Percentiles rank a stretch among this genome's conserved stretches.
Evolutionary conservation across 2,329 filamentous ascomycete genomes (phyloP).

Genomic region (Microdochium trichocladiopsis): DNA sequence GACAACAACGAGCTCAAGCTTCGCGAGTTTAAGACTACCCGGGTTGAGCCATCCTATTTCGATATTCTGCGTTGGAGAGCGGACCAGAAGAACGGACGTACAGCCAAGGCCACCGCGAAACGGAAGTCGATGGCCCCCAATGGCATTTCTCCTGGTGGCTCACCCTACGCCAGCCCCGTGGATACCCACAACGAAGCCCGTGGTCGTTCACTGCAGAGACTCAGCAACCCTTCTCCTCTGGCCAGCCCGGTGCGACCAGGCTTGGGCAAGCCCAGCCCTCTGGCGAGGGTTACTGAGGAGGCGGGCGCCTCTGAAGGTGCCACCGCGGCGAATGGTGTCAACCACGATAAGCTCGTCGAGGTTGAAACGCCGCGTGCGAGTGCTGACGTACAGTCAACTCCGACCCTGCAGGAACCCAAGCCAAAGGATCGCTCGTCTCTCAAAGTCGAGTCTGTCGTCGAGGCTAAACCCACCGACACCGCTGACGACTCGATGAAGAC

Average conservation of each 20-base stretch:
- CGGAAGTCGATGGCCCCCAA: conserved; percentile 43
- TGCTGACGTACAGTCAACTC: conserved; percentile 28
- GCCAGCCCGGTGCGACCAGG: conserved; percentile 59
- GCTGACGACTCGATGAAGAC: conserved; percentile 51
- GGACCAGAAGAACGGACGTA: conserved; percentile 88
- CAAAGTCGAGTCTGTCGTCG: conserved; percentile 20
- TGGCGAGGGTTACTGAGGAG: conserved; percentile 72
- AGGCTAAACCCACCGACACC: conserved; percentile 35
- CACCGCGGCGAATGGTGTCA: conserved; percentile 4
- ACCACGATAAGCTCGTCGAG: conserved; percentile 31
- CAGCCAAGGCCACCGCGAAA: conserved; percentile 34
- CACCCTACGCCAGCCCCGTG: conserved; percentile 59
- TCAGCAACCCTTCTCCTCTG: conserved; percentile 56
- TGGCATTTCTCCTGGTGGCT: conserved; percentile 36
- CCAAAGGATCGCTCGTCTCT: conserved; percentile 24
- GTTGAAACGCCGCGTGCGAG: conserved; percentile 45
- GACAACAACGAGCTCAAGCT: conserved; percentile 88
- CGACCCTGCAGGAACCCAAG: conserved; percentile 23
- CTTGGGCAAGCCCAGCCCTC: conserved; percentile 61
- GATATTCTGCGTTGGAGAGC: conserved; percentile 92
- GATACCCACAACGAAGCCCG: conserved; percentile 54
- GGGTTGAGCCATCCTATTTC: conserved; percentile 87
- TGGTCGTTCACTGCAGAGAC: conserved; percentile 65
- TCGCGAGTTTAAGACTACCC: conserved; percentile 80
- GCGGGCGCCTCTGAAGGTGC: conserved; percentile 27